A percentile compares a stretch with the other conserved stretches of the same genome.
These are phyloP conservation scores for Sporisorium scitamineum DNA, from an alignment of 1,284 basidiomycete genomes.

Conservation along the genomic window DNA sequence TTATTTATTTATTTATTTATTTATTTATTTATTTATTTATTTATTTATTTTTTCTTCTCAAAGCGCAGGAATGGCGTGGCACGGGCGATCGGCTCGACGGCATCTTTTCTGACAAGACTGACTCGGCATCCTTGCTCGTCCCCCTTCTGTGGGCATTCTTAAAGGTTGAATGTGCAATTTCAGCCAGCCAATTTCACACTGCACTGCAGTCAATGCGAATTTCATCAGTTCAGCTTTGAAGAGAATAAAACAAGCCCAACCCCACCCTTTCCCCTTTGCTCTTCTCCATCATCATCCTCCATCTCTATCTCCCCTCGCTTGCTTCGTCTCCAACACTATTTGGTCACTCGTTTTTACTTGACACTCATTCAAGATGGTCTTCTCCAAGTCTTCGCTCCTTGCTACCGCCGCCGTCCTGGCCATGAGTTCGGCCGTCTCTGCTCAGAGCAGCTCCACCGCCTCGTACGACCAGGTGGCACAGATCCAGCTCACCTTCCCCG, in stretches of 20 bases:
- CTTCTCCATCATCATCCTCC: conserved; percentile 8
- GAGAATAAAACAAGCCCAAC: too few relatives aligned
- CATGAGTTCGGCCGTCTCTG: conserved; percentile 36
- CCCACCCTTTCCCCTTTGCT: neutral
- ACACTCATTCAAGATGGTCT: conserved; percentile 28
- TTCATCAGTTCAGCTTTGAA: neutral
- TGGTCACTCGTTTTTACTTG: neutral
- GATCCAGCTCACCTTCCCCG: conserved; percentile 53
- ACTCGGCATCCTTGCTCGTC: neutral
- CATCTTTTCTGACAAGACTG: neutral
- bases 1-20: neutral
- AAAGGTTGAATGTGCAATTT: neutral
- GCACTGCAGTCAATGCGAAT: neutral
- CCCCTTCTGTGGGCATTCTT: neutral
- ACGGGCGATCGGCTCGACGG: conserved; percentile 9
- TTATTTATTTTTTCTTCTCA: neutral
- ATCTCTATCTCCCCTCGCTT: neutral
- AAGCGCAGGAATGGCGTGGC: conserved; percentile 17
- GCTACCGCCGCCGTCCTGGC: conserved; percentile 38
- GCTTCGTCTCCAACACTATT: neutral
- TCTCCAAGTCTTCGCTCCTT: conserved; percentile 44
- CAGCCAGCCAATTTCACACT: neutral
- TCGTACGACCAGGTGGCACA: conserved; percentile 45
- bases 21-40: neutral
- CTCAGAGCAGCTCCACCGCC: conserved; percentile 40